A percentile compares a stretch with the other conserved stretches of the same genome.
phyloP scores from a whole-genome alignment of 2,329 filamentous ascomycete species.

The Thelonectria blattea region DNA sequence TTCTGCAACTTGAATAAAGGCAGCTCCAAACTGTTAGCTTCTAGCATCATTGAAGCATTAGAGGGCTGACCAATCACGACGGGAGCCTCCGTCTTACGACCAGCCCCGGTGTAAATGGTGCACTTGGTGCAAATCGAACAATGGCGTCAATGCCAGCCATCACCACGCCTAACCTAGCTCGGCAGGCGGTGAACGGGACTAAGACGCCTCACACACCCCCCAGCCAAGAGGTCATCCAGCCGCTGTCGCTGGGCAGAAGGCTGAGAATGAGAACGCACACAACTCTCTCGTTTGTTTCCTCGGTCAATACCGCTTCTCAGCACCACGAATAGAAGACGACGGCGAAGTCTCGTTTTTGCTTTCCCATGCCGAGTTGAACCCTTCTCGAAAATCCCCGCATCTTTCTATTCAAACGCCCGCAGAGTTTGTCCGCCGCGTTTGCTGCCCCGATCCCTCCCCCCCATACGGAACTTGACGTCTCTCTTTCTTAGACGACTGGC shows the following conservation, averaged over 20 bases:
- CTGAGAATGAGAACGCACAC: slow-evolving; percentile 28
- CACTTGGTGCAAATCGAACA: slow-evolving; percentile 8
- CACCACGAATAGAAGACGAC: slow-evolving; percentile 2
- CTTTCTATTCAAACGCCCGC: not conserved
- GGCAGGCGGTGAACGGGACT: slow-evolving; percentile 35
- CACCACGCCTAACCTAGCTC: slow-evolving; percentile 13
- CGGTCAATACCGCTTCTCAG: not conserved
- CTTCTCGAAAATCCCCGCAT: not conserved
- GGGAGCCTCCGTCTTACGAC: slow-evolving; percentile 7
- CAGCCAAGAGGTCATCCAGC: slow-evolving; percentile 31
- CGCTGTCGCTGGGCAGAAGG: slow-evolving; percentile 17
- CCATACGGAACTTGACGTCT: not conserved
- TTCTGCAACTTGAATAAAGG: too few species aligned
- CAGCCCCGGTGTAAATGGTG: slow-evolving; percentile 10
- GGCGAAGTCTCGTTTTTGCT: too few species aligned
- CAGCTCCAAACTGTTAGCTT: too few species aligned
- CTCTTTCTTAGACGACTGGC: not conserved
- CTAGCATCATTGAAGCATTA: too few species aligned
- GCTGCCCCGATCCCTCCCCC: not conserved
- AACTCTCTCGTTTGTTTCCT: slow-evolving; percentile 18
- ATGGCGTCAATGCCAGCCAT: slow-evolving; percentile 18
- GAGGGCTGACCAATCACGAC: not conserved
- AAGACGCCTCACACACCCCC: slow-evolving; percentile 12
- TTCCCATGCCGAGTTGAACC: too few species aligned
- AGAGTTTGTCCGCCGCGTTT: not conserved